A percentile compares a stretch with the other conserved stretches of the same genome.
phyloP scores from a whole-genome alignment of 306 rosid genomes.

The Lotus japonicus region DNA sequence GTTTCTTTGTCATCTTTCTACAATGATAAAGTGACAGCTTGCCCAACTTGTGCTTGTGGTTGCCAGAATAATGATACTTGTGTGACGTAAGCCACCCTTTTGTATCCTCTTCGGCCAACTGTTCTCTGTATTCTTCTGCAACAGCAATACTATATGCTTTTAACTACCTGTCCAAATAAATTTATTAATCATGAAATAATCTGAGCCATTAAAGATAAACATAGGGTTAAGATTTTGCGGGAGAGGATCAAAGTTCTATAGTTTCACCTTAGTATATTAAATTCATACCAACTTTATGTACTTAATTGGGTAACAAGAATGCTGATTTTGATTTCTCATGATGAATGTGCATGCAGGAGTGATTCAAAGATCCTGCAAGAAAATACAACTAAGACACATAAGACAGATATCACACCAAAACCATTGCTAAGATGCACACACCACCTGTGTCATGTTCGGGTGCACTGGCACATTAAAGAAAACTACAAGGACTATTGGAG shows the following conservation, averaged over 20 bases:
- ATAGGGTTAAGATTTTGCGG: too few species aligned
- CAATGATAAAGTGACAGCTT: constrained; percentile 63
- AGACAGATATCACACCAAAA: constrained; percentile 44
- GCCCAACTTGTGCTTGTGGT: constrained; percentile 89
- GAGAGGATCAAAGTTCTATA: too few species aligned
- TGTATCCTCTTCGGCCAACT: background rate
- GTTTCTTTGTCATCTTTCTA: constrained; percentile 94
- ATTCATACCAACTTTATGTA: background rate
- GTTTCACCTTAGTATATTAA: background rate
- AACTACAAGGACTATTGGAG: constrained; percentile 85
- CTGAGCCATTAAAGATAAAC: too few species aligned
- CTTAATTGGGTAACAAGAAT: background rate
- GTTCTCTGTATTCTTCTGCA: too few species aligned
- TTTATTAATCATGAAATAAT: too few species aligned
- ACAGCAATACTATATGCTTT: too few species aligned
- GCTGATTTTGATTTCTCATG: background rate
- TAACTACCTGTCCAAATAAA: too few species aligned
- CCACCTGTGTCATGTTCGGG: constrained; percentile 74
- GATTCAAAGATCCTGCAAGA: constrained; percentile 50
- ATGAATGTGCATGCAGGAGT: constrained; percentile 35
- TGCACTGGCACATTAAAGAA: constrained; percentile 85
- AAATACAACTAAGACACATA: constrained; percentile 36
- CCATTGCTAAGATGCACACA: constrained; percentile 88
- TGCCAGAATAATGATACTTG: constrained; percentile 72
- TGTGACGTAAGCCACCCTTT: constrained; percentile 50